These are phyloP conservation scores for Yarrowia osloensis DNA, from an alignment of 805 yeast species.

Conservation along the genomic window DNA sequence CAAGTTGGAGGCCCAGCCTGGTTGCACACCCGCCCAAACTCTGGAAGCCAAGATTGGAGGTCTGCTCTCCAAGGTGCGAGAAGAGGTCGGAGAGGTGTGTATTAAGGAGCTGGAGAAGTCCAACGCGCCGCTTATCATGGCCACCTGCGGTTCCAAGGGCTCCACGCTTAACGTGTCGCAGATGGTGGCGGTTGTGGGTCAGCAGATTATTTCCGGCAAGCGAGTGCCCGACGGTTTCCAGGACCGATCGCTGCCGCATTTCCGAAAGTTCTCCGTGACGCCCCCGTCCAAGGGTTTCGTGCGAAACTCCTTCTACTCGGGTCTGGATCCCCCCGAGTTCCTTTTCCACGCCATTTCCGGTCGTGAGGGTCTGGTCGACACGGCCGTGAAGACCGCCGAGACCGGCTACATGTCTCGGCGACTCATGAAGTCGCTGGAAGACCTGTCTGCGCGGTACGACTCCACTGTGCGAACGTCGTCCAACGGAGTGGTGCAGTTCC, in stretches of 20 bases:
- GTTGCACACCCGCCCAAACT: conserved; percentile 98
- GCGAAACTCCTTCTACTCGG: conserved; percentile 90
- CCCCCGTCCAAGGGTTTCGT: conserved; percentile 99
- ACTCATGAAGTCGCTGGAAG: conserved; percentile 96
- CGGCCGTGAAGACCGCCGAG: conserved; percentile 99
- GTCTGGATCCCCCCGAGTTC: conserved; percentile 94
- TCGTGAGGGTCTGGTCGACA: conserved; percentile 98
- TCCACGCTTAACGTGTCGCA: conserved; percentile 97
- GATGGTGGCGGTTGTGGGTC: conserved; percentile 99
- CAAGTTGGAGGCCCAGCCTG: conserved; percentile 95
- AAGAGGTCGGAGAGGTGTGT: conserved; percentile 98
- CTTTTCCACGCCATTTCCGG: conserved; percentile 98
- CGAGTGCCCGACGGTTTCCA: conserved; percentile 99
- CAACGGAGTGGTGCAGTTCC: conserved; percentile 95
- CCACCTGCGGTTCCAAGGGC: conserved; percentile 99
- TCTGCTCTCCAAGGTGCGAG: conserved; percentile 92
- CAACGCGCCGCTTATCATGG: conserved; percentile 98
- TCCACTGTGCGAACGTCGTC: conserved; percentile 92
- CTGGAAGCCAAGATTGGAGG: conserved; percentile 98
- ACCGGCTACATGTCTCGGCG: conserved; percentile 99
- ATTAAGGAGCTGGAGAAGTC: conserved; percentile 84
- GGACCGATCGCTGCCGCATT: conserved; percentile 96
- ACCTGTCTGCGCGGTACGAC: conserved; percentile 89
- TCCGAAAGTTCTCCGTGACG: conserved; percentile 90
- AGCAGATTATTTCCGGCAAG: conserved; percentile 96